Base-by-base conservation (phyloP, 805 yeast genomes). In the Metschnikowia peoriensis region DNA sequence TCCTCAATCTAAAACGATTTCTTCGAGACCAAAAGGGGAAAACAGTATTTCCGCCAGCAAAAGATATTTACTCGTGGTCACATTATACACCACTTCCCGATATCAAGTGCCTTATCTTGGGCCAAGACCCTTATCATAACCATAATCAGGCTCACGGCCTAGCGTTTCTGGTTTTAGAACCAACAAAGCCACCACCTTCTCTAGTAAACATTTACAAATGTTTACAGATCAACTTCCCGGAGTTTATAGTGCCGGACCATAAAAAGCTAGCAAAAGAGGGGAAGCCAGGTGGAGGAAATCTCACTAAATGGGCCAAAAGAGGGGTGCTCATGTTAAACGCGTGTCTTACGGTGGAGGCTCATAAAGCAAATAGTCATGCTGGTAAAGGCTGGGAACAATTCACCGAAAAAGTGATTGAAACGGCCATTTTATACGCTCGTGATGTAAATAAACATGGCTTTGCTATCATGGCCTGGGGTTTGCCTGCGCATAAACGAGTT, bases 81-180 rank as follows among this genome's bases (percentile, higher is more conserved):
- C 80, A 90, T 34, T 75, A 85, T 15, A 90, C 98, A 0, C 96
- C 97, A 0, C 72, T 93, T 17, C 73, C 82, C 4, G 67, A 79
- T 3, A 88, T 91, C 16, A 85, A 83, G 62, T 94, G 93, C 28
- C 79, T 94, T 1, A 80, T 94, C 11, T 73, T 94, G 43, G 99
- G 99, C 0, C 99, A 94, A 67, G 99, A 94, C 66, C 99, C 99
- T 0, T 94, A 94, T 66, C 99, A 94, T 68, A 90, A 91, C 66
- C 69, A 70, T 61, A 88, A 88, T 66, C 99, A 94, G 68, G 99
- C 99, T 0, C 99, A 94, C 64, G 99, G 99, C 0, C 72, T 94
- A 29, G 98, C 99, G 3, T 94, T 94, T 61, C 88, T 96, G 17
- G 98, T 94, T 1, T 78, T 83, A 51, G 86, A 88, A 34, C 96